These are phyloP conservation scores for Aspergillus amoenus DNA, from an alignment of 2,329 filamentous ascomycete species.

Conservation along the genomic window DNA sequence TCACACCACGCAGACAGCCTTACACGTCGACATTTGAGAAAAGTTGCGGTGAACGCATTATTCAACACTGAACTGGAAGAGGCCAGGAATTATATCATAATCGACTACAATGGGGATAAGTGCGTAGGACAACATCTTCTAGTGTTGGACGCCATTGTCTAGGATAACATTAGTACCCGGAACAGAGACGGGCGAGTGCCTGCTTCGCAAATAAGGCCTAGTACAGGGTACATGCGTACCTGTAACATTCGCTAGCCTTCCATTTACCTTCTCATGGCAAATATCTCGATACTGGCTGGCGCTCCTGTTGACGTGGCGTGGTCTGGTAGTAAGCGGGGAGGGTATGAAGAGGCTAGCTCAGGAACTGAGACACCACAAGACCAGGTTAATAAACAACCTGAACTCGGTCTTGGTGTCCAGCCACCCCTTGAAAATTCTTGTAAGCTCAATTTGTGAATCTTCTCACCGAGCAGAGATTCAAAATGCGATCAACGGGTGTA, in stretches of 20 bases:
- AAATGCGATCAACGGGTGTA: slow-evolving; percentile 2
- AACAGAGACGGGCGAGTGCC: background rate
- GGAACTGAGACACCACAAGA: background rate
- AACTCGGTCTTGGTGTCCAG: too few relatives aligned
- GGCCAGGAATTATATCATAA: background rate
- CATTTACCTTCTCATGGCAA: background rate
- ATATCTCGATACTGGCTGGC: background rate
- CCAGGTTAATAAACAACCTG: background rate
- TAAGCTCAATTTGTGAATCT: background rate
- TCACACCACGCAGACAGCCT: too few relatives aligned
- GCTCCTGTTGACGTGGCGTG: background rate
- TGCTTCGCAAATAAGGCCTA: background rate
- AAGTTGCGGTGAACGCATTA: slow-evolving; percentile 6
- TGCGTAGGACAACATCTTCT: slow-evolving; percentile 1
- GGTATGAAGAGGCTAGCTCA: too few relatives aligned
- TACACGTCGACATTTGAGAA: background rate
- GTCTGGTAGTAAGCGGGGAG: background rate
- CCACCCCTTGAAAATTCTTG: background rate
- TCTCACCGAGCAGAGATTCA: background rate
- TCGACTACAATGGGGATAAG: background rate
- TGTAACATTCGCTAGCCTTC: slow-evolving; percentile 1
- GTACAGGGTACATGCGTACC: background rate
- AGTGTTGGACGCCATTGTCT: slow-evolving; percentile 1
- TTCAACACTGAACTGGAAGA: background rate
- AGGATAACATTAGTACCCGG: slow-evolving; percentile 1